Evolutionary conservation across 495 filamentous ascomycete genomes (phyloP).

Genomic region (Neurospora sp.): DNA sequence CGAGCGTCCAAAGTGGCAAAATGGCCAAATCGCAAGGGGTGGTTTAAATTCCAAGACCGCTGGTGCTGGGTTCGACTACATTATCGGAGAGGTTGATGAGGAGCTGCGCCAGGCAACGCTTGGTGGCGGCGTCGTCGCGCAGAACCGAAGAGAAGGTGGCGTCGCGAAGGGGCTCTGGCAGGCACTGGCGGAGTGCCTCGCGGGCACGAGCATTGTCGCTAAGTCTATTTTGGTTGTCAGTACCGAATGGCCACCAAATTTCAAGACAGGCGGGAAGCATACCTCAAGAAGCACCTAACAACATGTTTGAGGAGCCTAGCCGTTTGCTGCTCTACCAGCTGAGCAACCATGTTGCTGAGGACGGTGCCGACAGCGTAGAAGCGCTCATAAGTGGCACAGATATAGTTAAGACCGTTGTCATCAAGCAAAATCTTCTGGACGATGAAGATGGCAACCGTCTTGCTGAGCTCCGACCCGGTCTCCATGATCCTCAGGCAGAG

Average conservation of each 20-base stretch:
- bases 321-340: conserved; percentile 95
- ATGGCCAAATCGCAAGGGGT: neutral
- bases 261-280: conserved; percentile 17
- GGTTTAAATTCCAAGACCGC: conserved; percentile 22
- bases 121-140: conserved; percentile 94
- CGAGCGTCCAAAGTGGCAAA: neutral
- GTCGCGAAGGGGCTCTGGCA: conserved; percentile 92
- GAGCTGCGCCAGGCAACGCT: conserved; percentile 92
- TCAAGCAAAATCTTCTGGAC: conserved; percentile 99
- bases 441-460: conserved; percentile 99
- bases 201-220: conserved; percentile 94
- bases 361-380: conserved; percentile 99
- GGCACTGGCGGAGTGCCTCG: conserved; percentile 90
- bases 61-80: conserved; percentile 51
- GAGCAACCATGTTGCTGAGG: conserved; percentile 95
- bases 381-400: conserved; percentile 98
- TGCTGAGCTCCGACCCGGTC: conserved; percentile 95
- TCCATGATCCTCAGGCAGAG: conserved; percentile 99
- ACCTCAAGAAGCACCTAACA: conserved; percentile 93
- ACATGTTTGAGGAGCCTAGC: conserved; percentile 95
- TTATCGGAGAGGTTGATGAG: conserved; percentile 95
- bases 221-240: conserved; percentile 42
- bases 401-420: conserved; percentile 95
- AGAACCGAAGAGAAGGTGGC: conserved; percentile 95
- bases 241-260: conserved; percentile 2